Evolutionary conservation across 306 rosid genomes (phyloP).

Genomic region (Pyrus communis): DNA sequence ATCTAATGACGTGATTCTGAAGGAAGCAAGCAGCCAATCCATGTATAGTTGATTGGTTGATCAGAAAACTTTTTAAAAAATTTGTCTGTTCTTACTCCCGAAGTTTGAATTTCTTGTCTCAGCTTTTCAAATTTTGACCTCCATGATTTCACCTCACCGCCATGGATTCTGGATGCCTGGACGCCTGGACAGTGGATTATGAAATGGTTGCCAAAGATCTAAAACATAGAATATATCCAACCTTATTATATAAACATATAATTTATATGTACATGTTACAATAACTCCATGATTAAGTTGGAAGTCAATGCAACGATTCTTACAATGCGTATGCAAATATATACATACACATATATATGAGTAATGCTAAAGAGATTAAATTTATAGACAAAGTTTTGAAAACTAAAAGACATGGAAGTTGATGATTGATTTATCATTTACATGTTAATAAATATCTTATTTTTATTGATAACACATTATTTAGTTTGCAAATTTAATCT

Average conservation of each 20-base stretch:
- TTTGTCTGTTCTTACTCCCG: not conserved
- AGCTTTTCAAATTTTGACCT: not conserved
- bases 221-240: not conserved
- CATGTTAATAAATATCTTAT: too few relatives aligned
- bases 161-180: not conserved
- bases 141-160: not conserved
- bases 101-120: not conserved
- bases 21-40: not conserved
- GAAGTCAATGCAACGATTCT: not conserved
- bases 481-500: too few relatives aligned
- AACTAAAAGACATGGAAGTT: too few relatives aligned
- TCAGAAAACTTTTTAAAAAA: not conserved
- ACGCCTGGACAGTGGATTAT: not conserved
- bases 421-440: too few relatives aligned
- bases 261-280: not conserved
- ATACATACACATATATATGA: too few relatives aligned
- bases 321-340: not conserved
- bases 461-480: too few relatives aligned
- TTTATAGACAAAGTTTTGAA: too few relatives aligned
- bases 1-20: not conserved
- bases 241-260: not conserved
- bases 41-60: not conserved
- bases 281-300: too few relatives aligned
- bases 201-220: too few relatives aligned
- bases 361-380: too few relatives aligned